Evolutionary conservation across 2,329 filamentous ascomycete species (phyloP).

Genomic region (Trichophyton schoenleinii): DNA sequence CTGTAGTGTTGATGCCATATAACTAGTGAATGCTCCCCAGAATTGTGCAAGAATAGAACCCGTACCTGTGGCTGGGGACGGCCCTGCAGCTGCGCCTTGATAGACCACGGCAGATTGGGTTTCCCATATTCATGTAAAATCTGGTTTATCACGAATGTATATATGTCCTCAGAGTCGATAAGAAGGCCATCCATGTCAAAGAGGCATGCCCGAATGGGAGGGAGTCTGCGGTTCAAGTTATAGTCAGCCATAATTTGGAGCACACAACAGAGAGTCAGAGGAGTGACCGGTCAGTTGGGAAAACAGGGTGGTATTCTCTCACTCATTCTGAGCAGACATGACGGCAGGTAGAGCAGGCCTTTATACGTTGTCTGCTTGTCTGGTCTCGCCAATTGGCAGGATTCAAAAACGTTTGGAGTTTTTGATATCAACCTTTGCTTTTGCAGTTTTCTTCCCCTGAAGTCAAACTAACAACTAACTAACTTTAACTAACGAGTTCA

Average conservation of each 20-base stretch:
- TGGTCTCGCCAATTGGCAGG: background rate
- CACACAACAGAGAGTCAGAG: background rate
- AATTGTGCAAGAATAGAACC: background rate
- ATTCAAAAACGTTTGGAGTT: background rate
- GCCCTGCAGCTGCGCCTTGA: conserved; percentile 80
- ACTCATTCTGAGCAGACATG: background rate
- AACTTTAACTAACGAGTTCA: no score
- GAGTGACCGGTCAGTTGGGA: background rate
- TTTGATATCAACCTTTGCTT: background rate
- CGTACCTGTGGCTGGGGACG: conserved; percentile 45
- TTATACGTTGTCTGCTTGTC: background rate
- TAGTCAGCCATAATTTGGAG: background rate
- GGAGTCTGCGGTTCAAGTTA: conserved; percentile 45
- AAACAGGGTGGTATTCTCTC: background rate
- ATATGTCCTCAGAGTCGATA: conserved; percentile 83
- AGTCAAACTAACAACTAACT: background rate
- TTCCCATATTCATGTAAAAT: conserved; percentile 64
- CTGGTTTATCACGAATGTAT: conserved; percentile 71
- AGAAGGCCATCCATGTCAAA: conserved; percentile 99
- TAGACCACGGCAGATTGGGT: conserved; percentile 71
- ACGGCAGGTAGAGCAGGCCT: background rate
- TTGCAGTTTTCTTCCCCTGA: background rate
- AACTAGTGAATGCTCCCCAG: no score
- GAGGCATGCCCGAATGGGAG: conserved; percentile 74
- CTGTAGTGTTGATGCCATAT: no score